phyloP scores from a whole-genome alignment of 148 eudicot species.

The Fagopyrum homotropicum region DNA sequence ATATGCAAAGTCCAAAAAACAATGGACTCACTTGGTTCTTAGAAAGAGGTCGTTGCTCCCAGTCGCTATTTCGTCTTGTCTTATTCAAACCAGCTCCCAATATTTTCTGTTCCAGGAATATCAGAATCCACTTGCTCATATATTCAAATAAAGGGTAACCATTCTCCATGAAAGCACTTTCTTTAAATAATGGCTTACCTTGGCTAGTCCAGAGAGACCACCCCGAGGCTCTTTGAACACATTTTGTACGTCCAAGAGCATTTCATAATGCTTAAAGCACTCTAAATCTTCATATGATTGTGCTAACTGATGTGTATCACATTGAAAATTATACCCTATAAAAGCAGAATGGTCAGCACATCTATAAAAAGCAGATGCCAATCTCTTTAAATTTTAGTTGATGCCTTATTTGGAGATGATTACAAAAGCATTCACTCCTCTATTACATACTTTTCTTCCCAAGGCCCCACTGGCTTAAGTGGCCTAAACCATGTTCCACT shows the following conservation, averaged over 20 bases:
- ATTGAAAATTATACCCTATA: slow-evolving; percentile 86
- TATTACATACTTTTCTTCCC: background rate
- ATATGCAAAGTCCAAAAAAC: slow-evolving; percentile 1
- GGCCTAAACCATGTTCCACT: background rate
- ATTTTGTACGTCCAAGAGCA: slow-evolving; percentile 93
- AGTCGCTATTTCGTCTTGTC: slow-evolving; percentile 89
- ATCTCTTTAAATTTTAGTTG: slow-evolving; percentile 2
- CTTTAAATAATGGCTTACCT: slow-evolving; percentile 40
- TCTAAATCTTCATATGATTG: slow-evolving; percentile 56
- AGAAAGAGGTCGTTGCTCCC: slow-evolving; percentile 91
- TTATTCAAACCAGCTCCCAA: slow-evolving; percentile 85
- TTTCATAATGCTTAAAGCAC: slow-evolving; percentile 85
- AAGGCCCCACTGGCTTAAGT: background rate
- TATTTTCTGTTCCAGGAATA: slow-evolving; percentile 52
- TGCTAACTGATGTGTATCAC: slow-evolving; percentile 74
- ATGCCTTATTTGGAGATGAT: background rate
- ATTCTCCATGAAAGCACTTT: background rate
- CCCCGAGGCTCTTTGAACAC: slow-evolving; percentile 74
- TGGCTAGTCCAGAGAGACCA: slow-evolving; percentile 79
- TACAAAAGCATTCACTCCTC: background rate
- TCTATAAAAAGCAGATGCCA: background rate
- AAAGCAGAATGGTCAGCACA: slow-evolving; percentile 2
- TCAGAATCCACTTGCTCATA: slow-evolving; percentile 11
- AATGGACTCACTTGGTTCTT: slow-evolving; percentile 53
- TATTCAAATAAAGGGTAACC: background rate